Conservation (phyloP, 345 rosid species). For the Reutealis trisperma region DNA sequence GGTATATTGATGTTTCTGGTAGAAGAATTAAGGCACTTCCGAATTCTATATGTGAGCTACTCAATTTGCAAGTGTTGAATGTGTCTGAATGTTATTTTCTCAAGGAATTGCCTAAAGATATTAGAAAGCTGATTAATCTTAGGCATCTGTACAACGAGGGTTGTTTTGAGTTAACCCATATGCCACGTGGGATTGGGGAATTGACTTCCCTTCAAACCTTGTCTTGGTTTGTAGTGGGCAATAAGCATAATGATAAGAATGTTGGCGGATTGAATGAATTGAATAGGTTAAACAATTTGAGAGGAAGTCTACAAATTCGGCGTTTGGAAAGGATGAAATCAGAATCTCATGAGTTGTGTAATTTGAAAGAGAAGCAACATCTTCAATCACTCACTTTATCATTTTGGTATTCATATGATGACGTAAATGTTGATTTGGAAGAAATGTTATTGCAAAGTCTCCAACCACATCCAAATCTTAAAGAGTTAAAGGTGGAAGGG, state of each 20-base stretch:
- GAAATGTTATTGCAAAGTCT: too few species aligned
- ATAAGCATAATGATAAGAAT: neutral
- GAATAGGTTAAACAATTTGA: too few species aligned
- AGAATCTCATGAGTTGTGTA: too few species aligned
- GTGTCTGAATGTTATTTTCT: neutral
- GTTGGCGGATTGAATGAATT: neutral
- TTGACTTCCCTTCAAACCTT: slow-evolving; percentile 11
- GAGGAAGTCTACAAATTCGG: too few species aligned
- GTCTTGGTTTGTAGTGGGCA: slow-evolving; percentile 2
- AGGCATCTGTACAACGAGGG: slow-evolving; percentile 1
- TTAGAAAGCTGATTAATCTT: neutral
- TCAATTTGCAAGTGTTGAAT: slow-evolving; percentile 19
- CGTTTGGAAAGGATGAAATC: too few species aligned
- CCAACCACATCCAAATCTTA: too few species aligned
- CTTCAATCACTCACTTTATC: neutral
- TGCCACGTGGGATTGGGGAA: slow-evolving; percentile 10
- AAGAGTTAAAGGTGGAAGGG: too few species aligned
- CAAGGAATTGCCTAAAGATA: too few species aligned
- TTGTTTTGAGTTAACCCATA: slow-evolving; percentile 1
- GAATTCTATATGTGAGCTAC: slow-evolving; percentile 1
- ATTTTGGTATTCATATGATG: neutral
- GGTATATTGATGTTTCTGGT: neutral
- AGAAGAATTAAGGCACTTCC: slow-evolving; percentile 11
- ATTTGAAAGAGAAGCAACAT: too few species aligned
- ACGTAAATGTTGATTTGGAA: too few species aligned